Evolutionary conservation across 1,284 basidiomycete genomes (phyloP), one percentile per base, ranked within the genome.

Genomic region (Irpex sp.): DNA sequence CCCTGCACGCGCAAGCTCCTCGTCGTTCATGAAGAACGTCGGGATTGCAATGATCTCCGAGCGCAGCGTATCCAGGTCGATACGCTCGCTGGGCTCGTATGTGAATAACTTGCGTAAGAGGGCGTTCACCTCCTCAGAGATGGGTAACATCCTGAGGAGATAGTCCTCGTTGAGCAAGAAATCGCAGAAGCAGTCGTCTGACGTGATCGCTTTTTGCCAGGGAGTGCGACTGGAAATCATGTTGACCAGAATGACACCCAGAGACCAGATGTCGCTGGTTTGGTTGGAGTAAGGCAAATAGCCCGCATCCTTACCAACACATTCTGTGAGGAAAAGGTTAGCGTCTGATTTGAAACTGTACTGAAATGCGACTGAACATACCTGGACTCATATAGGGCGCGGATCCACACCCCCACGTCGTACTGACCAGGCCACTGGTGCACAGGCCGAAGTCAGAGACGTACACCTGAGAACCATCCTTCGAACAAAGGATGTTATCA

Each of bases 231-330:
- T 90, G 66, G 90, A 91, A 52, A 94, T 88, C 78, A 98, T 85
- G 77, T 97, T 97, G 61, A 74, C 58, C 56, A 77, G 71, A 54
- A 76, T 72, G 58, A 76, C 65, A n/a, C 75, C 76, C 11, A 98
- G 81, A 2, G 96, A 89, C 97, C 97, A 98, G 64, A 98, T 84
- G 73, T 98, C 96, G 73, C 88, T 91, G 65, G 85, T 81, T 21
- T 80, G 80, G 19, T 93, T 90, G 56, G 85, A 90, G 78, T 94
- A 97, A 5, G 71, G 60, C 2, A 60, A 47, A 49, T 57, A 64
- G 31, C 64, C 64, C 17, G 61, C 61, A 37, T 74, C 67, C 37
- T 63, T 60, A 11, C 72, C 72, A 54, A 73, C 47, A 44, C 72
- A 73, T 64, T 77, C 75, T 77, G 65, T 11, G 9, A 9, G 15